Percentiles rank a stretch among this genome's conserved stretches.
phyloP scores from a whole-genome alignment of 2,329 filamentous ascomycete genomes.

The Bipolaris gigantea region DNA sequence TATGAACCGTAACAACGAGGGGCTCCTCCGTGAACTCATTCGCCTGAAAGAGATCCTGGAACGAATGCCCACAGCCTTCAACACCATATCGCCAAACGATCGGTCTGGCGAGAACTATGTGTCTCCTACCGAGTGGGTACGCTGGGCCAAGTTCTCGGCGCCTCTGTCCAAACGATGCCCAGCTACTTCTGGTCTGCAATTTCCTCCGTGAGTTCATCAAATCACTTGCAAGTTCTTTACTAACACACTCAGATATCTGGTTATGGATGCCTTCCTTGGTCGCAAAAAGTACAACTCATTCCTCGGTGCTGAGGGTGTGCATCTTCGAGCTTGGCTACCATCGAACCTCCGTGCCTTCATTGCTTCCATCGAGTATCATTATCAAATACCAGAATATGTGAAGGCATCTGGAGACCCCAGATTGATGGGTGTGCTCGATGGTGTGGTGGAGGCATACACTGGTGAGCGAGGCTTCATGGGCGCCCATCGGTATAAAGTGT shows the following conservation, averaged over 20 bases:
- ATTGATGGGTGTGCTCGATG: slow-evolving; percentile 57
- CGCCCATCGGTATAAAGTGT: slow-evolving; percentile 60
- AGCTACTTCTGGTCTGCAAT: slow-evolving; percentile 29
- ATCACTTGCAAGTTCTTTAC: not conserved
- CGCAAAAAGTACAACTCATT: slow-evolving; percentile 56
- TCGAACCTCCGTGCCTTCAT: slow-evolving; percentile 60
- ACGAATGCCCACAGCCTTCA: slow-evolving; percentile 30
- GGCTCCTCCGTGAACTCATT: slow-evolving; percentile 27
- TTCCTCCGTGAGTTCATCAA: slow-evolving; percentile 16
- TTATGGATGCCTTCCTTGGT: slow-evolving; percentile 34
- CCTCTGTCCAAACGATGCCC: slow-evolving; percentile 31
- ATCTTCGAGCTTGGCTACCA: slow-evolving; percentile 58
- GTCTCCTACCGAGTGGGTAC: slow-evolving; percentile 29
- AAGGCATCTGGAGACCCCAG: slow-evolving; percentile 54
- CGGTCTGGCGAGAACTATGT: slow-evolving; percentile 31
- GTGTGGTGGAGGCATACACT: slow-evolving; percentile 59
- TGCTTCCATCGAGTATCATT: slow-evolving; percentile 58
- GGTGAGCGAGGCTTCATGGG: slow-evolving; percentile 61
- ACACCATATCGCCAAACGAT: slow-evolving; percentile 28
- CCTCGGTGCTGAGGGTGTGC: slow-evolving; percentile 56
- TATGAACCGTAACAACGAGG: slow-evolving; percentile 30
- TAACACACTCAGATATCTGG: slow-evolving; percentile 16
- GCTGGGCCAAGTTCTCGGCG: slow-evolving; percentile 33
- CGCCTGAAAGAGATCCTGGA: slow-evolving; percentile 31
- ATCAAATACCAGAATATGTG: slow-evolving; percentile 58